Conservation (phyloP, 345 rosid genomes). For the Syzygium aromaticum region DNA sequence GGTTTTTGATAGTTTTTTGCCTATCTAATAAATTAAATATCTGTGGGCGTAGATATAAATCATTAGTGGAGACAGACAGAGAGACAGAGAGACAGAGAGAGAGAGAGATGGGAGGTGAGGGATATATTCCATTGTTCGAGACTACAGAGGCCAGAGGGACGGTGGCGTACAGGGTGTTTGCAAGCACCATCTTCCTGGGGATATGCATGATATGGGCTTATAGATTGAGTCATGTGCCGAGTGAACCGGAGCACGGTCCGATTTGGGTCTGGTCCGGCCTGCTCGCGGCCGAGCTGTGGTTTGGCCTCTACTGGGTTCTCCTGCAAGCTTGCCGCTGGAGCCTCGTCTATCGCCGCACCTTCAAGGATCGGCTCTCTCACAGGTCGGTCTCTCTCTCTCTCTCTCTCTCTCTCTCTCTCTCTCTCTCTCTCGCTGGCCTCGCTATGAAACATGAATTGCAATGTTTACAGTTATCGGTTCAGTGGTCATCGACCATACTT, state of each 20-base stretch:
- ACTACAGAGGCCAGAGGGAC: constrained; percentile 19
- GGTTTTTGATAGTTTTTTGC: no score
- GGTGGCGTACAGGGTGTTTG: constrained; percentile 11
- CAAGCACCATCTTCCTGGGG: constrained; percentile 15
- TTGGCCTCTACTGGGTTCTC: constrained; percentile 36
- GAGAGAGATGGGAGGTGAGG: constrained; percentile 6
- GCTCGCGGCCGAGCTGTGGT: constrained; percentile 40
- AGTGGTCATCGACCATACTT: background rate
- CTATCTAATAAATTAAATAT: background rate
- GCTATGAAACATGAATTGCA: background rate
- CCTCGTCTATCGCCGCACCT: constrained; percentile 16
- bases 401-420: background rate
- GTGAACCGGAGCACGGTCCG: background rate
- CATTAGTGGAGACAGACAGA: background rate
- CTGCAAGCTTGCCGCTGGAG: constrained; percentile 43
- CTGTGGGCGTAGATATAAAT: background rate
- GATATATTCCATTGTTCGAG: constrained; percentile 21
- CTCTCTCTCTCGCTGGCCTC: no score
- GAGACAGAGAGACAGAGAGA: background rate
- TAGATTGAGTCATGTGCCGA: constrained; percentile 20
- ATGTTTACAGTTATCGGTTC: background rate
- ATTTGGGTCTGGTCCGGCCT: constrained; percentile 41
- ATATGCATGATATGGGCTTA: constrained; percentile 21
- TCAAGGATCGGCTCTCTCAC: constrained; percentile 35
- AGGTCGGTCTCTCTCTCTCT: constrained; percentile 15